Base-by-base conservation (phyloP, 805 yeast species). In the Martiniozyma abietophila region DNA sequence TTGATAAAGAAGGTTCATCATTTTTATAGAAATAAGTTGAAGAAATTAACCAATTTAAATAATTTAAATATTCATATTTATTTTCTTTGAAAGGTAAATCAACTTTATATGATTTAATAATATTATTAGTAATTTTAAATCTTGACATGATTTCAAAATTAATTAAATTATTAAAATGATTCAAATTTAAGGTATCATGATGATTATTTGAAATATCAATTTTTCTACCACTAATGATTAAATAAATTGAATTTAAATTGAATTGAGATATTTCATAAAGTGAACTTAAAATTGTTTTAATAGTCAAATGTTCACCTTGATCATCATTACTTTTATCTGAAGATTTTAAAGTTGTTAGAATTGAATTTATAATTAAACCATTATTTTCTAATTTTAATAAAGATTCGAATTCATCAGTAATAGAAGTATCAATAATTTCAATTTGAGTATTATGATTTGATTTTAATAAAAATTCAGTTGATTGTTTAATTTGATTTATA, bases 151-250 rank as follows among this genome's bases (percentile, higher is more conserved):
- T n/a, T 30, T 45, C 48, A 35, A 35, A 41, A 4, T 32, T 24
- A 12, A 31, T 31, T 2, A 45, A 9, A 7, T 41, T 24, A 11
- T 29, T 11, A 11, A 45, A n/a, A 10, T 31, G 25, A 19, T 28
- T 29, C 6, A 18, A 9, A 14, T 31, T 18, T 8, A 35, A 16
- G n/a, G n/a, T n/a, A n/a, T n/a, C n/a, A n/a, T n/a, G n/a, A n/a
- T n/a, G n/a, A 11, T 20, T 15, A 1, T 27, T 16, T 8, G 20
- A 17, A 9, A 40, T 6, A 11, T 51, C 64, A 35, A 67, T 59
- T 53, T 50, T 50, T 44, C 85, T 65, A 10, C 85, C 80, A 46
- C 76, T 76, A 17, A 74, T 34, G 12, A 42, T 10, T 3, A 42
- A 6, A 14, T 32, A 9, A 5, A 28, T 25, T 16, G 24, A 29